Base-by-base conservation (phyloP, 345 rosid genomes). In the Eucalyptus curtisii region DNA sequence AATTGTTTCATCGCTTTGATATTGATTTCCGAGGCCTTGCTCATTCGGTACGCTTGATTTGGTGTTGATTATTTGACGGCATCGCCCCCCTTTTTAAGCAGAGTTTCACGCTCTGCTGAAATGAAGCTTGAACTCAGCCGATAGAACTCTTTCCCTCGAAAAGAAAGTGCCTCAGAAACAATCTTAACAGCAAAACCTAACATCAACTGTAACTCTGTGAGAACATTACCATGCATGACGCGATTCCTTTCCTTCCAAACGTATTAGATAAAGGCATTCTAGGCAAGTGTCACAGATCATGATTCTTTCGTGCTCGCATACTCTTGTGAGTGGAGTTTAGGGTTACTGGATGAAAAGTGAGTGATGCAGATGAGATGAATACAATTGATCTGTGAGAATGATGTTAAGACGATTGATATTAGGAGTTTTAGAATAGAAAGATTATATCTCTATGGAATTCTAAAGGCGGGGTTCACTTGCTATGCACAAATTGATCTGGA, bases 401-500 rank as follows among this genome's bases (percentile, higher is more conserved):
- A 1, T 0, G 3, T 55, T 55, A 2, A 1, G 0, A 55, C 10
- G 3, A 1, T 55, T 55, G 30, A 13, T 4, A 55, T 0, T 55
- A 55, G 0, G 1, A 55, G 30, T 55, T 24, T 0, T 55, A 55
- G 0, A 2, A 55, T 24, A 24, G 0, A 24, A 55, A 24, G 2
- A 24, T 8, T 22, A 55, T 55, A 55, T 55, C 2, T 55, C 1
- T 24, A 0, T 24, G 13, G 13, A 24, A 24, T 6, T 55, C 6
- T 55, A 0, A 55, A 55, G 30, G 3, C 3, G 1, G 4, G 13
- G 3, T 24, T 55, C 5, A 0, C 6, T 7, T 22, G 0, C 0
- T 8, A 0, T 8, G 30, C 6, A 55, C 13, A 55, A 24, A 24
- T 0, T 55, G 6, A 1, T 24, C 4, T 1, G 1, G 30, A 55